A percentile compares a stretch with the other conserved stretches of the same genome.
These are phyloP conservation scores for Apiospora sp. DNA, from an alignment of 2,329 filamentous ascomycete species.

Conservation along the genomic window DNA sequence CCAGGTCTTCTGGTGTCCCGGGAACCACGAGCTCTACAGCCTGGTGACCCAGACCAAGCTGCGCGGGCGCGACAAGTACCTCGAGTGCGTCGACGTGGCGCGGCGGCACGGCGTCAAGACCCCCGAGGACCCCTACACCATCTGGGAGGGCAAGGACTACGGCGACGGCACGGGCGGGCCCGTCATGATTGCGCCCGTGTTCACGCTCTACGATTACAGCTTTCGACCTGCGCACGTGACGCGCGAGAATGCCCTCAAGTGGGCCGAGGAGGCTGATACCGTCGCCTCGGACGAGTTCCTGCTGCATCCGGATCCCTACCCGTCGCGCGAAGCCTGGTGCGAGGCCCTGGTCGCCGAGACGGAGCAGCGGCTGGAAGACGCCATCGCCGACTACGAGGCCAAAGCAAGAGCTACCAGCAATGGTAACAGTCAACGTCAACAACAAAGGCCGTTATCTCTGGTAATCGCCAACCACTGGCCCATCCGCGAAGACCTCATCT, in stretches of 20 bases:
- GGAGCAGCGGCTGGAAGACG: slow-evolving; percentile 41
- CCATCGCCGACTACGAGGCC: slow-evolving; percentile 25
- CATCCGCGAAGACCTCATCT: slow-evolving; percentile 46
- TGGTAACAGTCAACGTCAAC: neutral
- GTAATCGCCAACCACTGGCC: slow-evolving; percentile 50
- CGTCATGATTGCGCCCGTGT: slow-evolving; percentile 61
- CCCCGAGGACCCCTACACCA: slow-evolving; percentile 62
- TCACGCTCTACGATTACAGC: slow-evolving; percentile 67
- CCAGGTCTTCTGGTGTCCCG: slow-evolving; percentile 62
- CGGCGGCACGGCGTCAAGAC: slow-evolving; percentile 60
- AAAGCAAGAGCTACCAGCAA: neutral
- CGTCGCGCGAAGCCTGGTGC: slow-evolving; percentile 46
- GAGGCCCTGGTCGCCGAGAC: slow-evolving; percentile 37
- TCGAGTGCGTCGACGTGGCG: slow-evolving; percentile 60
- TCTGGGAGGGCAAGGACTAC: slow-evolving; percentile 56
- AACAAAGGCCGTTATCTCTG: slow-evolving; percentile 33
- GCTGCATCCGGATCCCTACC: slow-evolving; percentile 46
- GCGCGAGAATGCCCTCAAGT: slow-evolving; percentile 52
- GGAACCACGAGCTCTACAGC: slow-evolving; percentile 67
- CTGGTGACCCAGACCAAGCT: slow-evolving; percentile 46
- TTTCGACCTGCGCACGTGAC: slow-evolving; percentile 59
- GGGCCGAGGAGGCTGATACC: slow-evolving; percentile 47
- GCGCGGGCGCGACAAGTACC: slow-evolving; percentile 61
- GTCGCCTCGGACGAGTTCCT: slow-evolving; percentile 48
- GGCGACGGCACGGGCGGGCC: slow-evolving; percentile 45